These are phyloP conservation scores for Aureobasidium sp. DNA, from an alignment of 2,329 filamentous ascomycete species.

Conservation along the genomic window DNA sequence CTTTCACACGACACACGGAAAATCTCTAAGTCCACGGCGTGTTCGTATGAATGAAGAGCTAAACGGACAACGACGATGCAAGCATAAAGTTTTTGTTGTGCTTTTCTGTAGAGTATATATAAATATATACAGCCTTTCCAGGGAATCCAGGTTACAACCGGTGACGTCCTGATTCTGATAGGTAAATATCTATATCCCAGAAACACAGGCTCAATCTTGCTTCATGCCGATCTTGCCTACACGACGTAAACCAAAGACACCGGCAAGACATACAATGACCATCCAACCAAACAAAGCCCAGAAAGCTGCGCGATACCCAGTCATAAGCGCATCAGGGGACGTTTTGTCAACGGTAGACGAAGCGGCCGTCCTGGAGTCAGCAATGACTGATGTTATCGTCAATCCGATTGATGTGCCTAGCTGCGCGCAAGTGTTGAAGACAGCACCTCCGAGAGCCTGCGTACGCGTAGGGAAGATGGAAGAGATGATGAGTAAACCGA, in stretches of 20 bases:
- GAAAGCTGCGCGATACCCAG: conserved; percentile 34
- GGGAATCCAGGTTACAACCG: too few species aligned
- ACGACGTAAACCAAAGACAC: background rate
- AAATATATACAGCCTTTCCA: too few species aligned
- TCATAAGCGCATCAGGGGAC: conserved; percentile 28
- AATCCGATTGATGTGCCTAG: conserved; percentile 34
- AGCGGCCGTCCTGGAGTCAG: conserved; percentile 19
- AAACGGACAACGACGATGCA: too few species aligned
- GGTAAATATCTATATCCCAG: too few species aligned
- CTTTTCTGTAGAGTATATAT: too few species aligned
- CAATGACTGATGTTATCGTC: conserved; percentile 31
- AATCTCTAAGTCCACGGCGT: too few species aligned
- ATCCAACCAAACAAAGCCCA: conserved; percentile 35
- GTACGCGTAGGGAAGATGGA: conserved; percentile 31
- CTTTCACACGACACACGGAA: too few species aligned
- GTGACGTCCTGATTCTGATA: too few species aligned
- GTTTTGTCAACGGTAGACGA: conserved; percentile 21
- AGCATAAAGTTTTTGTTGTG: too few species aligned
- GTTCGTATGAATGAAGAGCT: too few species aligned
- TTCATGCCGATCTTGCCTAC: conserved; percentile 4
- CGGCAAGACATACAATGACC: background rate
- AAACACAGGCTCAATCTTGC: background rate
- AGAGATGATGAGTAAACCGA: conserved; percentile 36
- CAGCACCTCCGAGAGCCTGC: conserved; percentile 36
- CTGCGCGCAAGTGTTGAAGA: conserved; percentile 37